Evolutionary conservation across 2,329 filamentous ascomycete species (phyloP).

Genomic region (Colletotrichum musae): DNA sequence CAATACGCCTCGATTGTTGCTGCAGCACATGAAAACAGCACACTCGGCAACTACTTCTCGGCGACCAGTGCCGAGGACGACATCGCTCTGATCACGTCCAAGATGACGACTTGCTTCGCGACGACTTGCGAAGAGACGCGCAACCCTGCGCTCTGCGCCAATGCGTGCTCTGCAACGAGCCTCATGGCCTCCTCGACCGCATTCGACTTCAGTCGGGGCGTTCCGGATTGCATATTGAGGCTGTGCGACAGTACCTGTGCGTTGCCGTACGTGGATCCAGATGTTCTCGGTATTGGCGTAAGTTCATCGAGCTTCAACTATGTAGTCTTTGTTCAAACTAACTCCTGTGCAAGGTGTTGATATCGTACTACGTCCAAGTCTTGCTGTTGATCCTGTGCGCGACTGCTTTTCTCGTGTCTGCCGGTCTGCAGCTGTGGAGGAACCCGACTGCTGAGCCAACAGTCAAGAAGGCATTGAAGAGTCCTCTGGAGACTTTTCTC

Average conservation of each 20-base stretch:
- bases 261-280: background rate
- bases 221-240: background rate
- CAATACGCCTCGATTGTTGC: background rate
- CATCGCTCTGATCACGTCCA: background rate
- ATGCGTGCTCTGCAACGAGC: background rate
- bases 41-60: background rate
- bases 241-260: background rate
- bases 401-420: background rate
- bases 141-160: background rate
- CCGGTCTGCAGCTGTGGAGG: background rate
- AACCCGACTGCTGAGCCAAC: background rate
- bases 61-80: background rate
- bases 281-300: background rate
- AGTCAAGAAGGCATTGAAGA: background rate
- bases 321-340: background rate
- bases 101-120: conserved; percentile 1
- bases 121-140: background rate
- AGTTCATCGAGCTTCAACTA: background rate
- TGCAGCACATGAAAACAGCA: background rate
- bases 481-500: background rate
- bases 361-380: background rate
- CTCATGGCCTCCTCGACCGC: background rate
- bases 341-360: background rate
- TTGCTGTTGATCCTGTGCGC: background rate
- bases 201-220: background rate